phyloP scores from a whole-genome alignment of 2,329 filamentous ascomycete genomes.

The Penicillium psychrosexuale region DNA sequence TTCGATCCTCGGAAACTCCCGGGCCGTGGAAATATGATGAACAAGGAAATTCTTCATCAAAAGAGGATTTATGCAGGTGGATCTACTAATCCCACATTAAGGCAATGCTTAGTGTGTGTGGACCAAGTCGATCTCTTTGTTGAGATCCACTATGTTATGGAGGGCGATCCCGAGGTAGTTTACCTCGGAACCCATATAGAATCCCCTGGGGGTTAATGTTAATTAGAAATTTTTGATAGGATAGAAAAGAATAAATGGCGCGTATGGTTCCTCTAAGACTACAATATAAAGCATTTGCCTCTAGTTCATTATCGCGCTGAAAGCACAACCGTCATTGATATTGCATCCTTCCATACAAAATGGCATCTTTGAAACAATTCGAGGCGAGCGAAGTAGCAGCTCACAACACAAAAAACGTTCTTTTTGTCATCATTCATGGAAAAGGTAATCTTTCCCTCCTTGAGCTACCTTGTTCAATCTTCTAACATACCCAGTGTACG shows the following conservation, averaged over 20 bases:
- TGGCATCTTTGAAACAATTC: slow-evolving; percentile 13
- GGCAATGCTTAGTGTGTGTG: background rate
- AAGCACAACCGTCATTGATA: background rate
- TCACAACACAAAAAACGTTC: slow-evolving; percentile 48
- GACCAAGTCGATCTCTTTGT: background rate
- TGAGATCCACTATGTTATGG: background rate
- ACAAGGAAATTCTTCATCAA: background rate
- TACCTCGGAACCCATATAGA: background rate
- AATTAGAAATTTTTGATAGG: background rate
- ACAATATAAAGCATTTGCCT: background rate
- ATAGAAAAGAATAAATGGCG: background rate
- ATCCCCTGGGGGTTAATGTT: too few relatives aligned
- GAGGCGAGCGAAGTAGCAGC: slow-evolving; percentile 39
- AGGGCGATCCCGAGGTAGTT: background rate
- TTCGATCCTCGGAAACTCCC: background rate
- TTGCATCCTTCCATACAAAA: background rate
- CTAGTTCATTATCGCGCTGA: background rate
- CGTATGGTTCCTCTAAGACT: background rate
- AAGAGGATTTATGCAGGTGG: too few relatives aligned
- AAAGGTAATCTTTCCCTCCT: slow-evolving; percentile 41
- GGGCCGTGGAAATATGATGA: background rate
- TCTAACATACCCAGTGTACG: slow-evolving; percentile 48
- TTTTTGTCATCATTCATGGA: slow-evolving; percentile 56
- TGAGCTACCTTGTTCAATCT: background rate
- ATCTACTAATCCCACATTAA: background rate